Evolutionary conservation across 768 basidiomycete genomes (phyloP).

Genomic region (Podaxis rugospora): DNA sequence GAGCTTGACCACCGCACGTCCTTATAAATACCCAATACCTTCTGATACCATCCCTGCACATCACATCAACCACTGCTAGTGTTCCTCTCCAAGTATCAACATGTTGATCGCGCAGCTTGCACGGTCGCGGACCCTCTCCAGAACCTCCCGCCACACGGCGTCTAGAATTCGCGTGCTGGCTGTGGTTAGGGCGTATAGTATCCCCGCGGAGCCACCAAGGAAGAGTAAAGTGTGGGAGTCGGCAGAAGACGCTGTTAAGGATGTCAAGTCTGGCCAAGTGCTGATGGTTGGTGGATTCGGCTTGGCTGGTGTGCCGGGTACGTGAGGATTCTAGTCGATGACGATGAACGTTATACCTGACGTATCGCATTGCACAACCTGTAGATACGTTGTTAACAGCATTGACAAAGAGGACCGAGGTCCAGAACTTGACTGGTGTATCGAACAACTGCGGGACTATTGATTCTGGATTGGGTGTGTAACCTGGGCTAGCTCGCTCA

Average conservation of each 20-base stretch:
- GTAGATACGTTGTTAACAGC: conserved; percentile 84
- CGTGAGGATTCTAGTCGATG: conserved; percentile 4
- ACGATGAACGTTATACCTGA: no score
- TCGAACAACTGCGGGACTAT: conserved; percentile 84
- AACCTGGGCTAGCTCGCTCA: not conserved
- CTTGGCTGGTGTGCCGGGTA: conserved; percentile 83
- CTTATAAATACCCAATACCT: not conserved
- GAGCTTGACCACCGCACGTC: no score
- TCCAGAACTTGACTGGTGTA: conserved; percentile 74
- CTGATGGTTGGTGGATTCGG: conserved; percentile 89
- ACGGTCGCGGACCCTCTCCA: not conserved
- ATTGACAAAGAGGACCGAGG: conserved; percentile 66
- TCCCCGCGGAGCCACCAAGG: conserved; percentile 26
- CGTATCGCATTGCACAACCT: no score
- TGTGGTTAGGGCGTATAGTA: conserved; percentile 30
- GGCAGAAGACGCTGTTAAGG: conserved; percentile 78
- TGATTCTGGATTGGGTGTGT: conserved; percentile 64
- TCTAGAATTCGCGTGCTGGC: conserved; percentile 1
- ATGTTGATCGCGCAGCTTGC: conserved; percentile 3
- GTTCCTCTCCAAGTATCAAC: no score
- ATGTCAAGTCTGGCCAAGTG: conserved; percentile 75
- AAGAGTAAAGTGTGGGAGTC: conserved; percentile 75
- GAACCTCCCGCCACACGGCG: not conserved
- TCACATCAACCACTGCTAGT: not conserved
- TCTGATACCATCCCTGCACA: not conserved